Percentiles rank a stretch among this genome's conserved stretches.
Conservation (phyloP, 129 eudicot genomes). For the Heracleum sosnowskyi region DNA sequence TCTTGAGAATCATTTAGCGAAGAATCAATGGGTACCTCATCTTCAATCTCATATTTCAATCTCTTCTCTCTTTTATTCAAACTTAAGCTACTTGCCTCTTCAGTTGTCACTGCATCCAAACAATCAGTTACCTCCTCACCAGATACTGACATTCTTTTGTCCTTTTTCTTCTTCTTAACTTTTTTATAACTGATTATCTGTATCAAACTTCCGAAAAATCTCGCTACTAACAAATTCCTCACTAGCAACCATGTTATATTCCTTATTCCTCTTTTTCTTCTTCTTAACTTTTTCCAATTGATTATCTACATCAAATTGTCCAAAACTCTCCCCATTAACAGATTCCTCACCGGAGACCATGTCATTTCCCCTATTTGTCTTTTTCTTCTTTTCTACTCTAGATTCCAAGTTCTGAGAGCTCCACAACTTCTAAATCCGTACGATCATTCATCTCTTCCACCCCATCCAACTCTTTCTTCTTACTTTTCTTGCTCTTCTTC, state of each 20-base stretch:
- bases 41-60: constrained; percentile 4
- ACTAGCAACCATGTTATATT: not conserved
- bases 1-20: not conserved
- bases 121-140: not conserved
- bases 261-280: constrained; percentile 11
- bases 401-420: not conserved
- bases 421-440: not conserved
- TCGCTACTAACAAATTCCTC: not conserved
- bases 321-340: too few relatives aligned
- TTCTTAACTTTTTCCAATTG: too few relatives aligned
- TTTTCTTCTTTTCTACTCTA: not conserved
- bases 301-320: too few relatives aligned
- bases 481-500: constrained; percentile 14
- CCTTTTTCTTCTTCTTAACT: not conserved
- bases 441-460: not conserved
- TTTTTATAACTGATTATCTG: constrained; percentile 12
- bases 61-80: constrained; percentile 9
- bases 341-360: not conserved
- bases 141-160: constrained; percentile 4
- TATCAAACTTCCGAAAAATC: constrained; percentile 9
- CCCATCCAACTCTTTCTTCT: not conserved
- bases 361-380: constrained; percentile 4
- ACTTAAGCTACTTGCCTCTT: not conserved
- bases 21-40: not conserved
- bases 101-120: not conserved